Conservation (phyloP, 352 stramenopile genomes). For the Globisporangium cylindrosporum region DNA sequence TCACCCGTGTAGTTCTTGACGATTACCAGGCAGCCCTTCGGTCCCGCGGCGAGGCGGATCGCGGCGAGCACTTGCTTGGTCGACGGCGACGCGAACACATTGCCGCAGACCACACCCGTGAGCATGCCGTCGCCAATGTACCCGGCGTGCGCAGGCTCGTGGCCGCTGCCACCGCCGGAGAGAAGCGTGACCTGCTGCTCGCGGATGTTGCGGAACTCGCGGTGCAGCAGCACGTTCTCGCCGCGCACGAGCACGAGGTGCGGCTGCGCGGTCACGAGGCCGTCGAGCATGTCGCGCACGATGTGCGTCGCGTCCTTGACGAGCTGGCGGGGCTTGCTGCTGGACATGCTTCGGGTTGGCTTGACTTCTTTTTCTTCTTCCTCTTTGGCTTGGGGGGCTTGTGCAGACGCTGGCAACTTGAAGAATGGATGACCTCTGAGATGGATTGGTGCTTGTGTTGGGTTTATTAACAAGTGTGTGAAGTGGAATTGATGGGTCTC, state of each 20-base stretch:
- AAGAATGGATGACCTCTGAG: not conserved
- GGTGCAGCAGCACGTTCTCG: conserved; percentile 71
- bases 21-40: conserved; percentile 92
- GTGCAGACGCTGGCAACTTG: not conserved
- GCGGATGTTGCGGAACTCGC: conserved; percentile 60
- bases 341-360: not conserved
- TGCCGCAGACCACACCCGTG: conserved; percentile 94
- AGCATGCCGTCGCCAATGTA: conserved; percentile 97
- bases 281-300: conserved; percentile 79
- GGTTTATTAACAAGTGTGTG: not conserved
- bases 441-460: not conserved
- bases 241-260: conserved; percentile 61
- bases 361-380: not conserved
- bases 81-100: conserved; percentile 95
- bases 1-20: conserved; percentile 99
- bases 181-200: conserved; percentile 74
- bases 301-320: conserved; percentile 44
- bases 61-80: conserved; percentile 92
- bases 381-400: not conserved
- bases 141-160: conserved; percentile 96
- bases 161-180: conserved; percentile 75
- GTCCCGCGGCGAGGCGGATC: conserved; percentile 87
- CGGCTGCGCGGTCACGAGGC: conserved; percentile 58
- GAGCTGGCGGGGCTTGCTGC: conserved; percentile 33
- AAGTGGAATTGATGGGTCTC: not conserved